These are phyloP conservation scores for Platanthera zijinensis DNA, from an alignment of 106 monocot species.

Conservation along the genomic window DNA sequence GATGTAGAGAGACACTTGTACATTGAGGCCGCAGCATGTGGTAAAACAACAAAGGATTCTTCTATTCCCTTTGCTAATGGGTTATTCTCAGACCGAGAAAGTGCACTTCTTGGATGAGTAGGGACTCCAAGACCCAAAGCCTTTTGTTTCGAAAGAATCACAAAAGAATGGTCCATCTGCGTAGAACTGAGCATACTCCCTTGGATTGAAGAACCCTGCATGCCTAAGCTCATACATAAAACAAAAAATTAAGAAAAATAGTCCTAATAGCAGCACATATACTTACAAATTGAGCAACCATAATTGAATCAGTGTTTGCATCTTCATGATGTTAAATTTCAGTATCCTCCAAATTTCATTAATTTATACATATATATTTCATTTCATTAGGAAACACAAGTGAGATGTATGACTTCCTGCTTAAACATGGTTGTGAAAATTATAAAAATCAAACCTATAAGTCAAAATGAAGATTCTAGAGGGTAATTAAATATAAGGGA, in stretches of 20 bases:
- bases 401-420: not conserved
- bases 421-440: not conserved
- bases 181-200: slow-evolving; percentile 57
- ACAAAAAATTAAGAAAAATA: not conserved
- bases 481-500: not conserved
- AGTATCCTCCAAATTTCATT: not conserved
- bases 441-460: not conserved
- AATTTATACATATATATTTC: not conserved
- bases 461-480: not conserved
- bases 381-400: not conserved
- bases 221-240: slow-evolving; percentile 24
- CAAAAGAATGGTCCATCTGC: slow-evolving; percentile 83
- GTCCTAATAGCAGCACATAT: not conserved
- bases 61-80: slow-evolving; percentile 51
- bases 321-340: not conserved
- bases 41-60: slow-evolving; percentile 76
- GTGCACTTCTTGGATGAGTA: slow-evolving; percentile 45
- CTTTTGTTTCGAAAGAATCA: slow-evolving; percentile 67
- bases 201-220: slow-evolving; percentile 66
- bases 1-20: slow-evolving; percentile 46
- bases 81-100: slow-evolving; percentile 16
- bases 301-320: not conserved
- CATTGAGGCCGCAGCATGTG: slow-evolving; percentile 84
- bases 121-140: slow-evolving; percentile 41
- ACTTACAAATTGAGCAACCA: not conserved